A percentile compares a stretch with the other conserved stretches of the same genome.
phyloP scores from a whole-genome alignment of 345 rosid genomes.

The Lenwebbia sp. region DNA sequence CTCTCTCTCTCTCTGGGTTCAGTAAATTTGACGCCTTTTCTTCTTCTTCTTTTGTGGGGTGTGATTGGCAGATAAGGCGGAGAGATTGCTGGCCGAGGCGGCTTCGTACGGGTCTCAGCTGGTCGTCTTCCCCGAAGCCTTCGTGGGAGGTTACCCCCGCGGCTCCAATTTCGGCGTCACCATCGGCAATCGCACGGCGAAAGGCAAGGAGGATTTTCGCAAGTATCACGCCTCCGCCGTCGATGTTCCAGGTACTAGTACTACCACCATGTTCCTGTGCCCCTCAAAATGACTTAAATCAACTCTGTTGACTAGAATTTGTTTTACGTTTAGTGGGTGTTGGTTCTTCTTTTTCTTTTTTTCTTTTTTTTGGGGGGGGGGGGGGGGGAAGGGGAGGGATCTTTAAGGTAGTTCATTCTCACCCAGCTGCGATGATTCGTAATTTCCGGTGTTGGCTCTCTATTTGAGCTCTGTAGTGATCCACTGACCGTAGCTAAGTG shows the following conservation, averaged over 20 bases:
- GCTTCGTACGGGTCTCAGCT: slow-evolving; percentile 72
- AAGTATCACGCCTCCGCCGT: slow-evolving; percentile 82
- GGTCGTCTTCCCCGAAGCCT: slow-evolving; percentile 94
- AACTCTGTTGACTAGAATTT: not conserved
- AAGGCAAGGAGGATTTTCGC: slow-evolving; percentile 81
- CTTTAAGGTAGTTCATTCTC: not conserved
- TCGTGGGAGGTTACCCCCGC: slow-evolving; percentile 87
- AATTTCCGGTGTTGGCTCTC: not conserved
- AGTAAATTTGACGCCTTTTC: not conserved
- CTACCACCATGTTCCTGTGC: not conserved
- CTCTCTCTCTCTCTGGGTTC: not conserved
- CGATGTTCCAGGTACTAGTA: slow-evolving; percentile 67
- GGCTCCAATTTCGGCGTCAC: slow-evolving; percentile 70
- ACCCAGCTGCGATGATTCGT: not conserved
- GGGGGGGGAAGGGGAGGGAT: not conserved
- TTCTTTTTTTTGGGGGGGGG: no score
- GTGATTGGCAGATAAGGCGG: slow-evolving; percentile 58
- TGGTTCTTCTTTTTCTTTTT: not conserved
- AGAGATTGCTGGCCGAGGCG: slow-evolving; percentile 79
- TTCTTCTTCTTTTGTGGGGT: not conserved
- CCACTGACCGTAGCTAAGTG: no score
- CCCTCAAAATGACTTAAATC: not conserved
- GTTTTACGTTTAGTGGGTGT: not conserved
- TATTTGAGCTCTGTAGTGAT: not conserved
- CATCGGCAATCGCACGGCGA: slow-evolving; percentile 62